Percentiles rank a stretch among this genome's conserved stretches.
phyloP scores from a whole-genome alignment of 441 rosid genomes.

The Codiaeum variegatum region DNA sequence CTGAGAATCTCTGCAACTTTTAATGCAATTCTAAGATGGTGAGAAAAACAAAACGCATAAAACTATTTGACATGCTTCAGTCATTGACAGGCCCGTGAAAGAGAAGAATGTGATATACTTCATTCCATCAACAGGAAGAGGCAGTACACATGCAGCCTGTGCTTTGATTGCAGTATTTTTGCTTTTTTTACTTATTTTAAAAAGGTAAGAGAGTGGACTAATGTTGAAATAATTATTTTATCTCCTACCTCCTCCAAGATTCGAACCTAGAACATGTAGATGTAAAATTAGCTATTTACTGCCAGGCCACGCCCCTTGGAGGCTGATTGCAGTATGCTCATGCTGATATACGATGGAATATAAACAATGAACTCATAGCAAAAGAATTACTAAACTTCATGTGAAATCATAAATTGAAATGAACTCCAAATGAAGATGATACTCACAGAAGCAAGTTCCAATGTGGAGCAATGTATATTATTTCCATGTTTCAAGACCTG shows the following conservation, averaged over 20 bases:
- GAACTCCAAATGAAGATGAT: conserved; percentile 10
- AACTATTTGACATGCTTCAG: conserved; percentile 3
- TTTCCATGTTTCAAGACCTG: conserved; percentile 93
- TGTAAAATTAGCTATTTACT: too few relatives aligned
- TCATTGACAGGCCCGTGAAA: background rate
- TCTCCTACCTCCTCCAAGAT: too few relatives aligned
- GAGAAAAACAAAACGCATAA: background rate
- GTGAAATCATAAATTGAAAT: conserved; percentile 8
- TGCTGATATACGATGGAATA: background rate
- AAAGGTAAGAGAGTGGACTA: too few relatives aligned
- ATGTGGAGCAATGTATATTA: conserved; percentile 84
- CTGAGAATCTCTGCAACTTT: background rate
- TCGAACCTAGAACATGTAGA: too few relatives aligned
- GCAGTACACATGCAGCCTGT: background rate
- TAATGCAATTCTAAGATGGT: background rate
- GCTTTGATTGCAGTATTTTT: background rate
- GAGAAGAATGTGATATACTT: conserved; percentile 12
- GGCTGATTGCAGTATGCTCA: background rate
- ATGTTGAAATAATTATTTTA: too few relatives aligned
- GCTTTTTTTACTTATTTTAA: too few relatives aligned
- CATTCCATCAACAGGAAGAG: conserved; percentile 1
- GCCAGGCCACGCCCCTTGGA: too few relatives aligned
- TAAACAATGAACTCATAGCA: background rate
- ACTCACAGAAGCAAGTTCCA: conserved; percentile 97
- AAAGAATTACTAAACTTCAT: conserved; percentile 10